Percentiles rank a stretch among this genome's conserved stretches.
phyloP scores from a whole-genome alignment of 208 protist species.

The Vickermania ingenoplastis region DNA sequence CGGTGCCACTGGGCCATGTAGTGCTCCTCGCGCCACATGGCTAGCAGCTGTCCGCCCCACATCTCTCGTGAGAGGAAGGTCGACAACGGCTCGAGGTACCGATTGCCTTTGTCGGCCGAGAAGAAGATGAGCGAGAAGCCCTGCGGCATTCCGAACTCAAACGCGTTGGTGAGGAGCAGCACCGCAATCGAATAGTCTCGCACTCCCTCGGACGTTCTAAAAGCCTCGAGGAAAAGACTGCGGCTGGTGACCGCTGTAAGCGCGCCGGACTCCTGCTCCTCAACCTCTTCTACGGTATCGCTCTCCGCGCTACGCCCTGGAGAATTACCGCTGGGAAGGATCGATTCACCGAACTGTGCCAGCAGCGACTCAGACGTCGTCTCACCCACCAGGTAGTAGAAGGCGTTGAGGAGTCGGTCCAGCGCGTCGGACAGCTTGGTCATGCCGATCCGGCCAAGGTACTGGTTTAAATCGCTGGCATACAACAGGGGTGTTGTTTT shows the following conservation, averaged over 20 bases:
- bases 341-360: constrained; percentile 18
- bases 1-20: constrained; percentile 69
- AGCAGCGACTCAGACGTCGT: constrained; percentile 33
- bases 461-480: constrained; percentile 46
- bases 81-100: constrained; percentile 19
- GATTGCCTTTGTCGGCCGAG: constrained; percentile 31
- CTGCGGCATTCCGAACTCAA: constrained; percentile 52
- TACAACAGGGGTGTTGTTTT: constrained; percentile 66
- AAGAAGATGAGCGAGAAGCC: constrained; percentile 63
- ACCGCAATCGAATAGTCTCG: constrained; percentile 40
- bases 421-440: too few species aligned
- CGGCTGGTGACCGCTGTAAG: background rate
- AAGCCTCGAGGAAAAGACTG: constrained; percentile 28
- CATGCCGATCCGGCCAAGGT: constrained; percentile 21
- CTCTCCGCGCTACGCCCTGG: background rate
- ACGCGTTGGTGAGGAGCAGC: constrained; percentile 29
- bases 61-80: constrained; percentile 35
- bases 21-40: constrained; percentile 57
- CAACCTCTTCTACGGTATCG: too few species aligned
- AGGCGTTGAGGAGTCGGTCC: constrained; percentile 21
- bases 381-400: constrained; percentile 57
- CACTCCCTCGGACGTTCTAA: constrained; percentile 15
- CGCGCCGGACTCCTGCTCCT: too few species aligned
- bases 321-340: constrained; percentile 30
- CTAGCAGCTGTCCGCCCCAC: constrained; percentile 14